Conservation (phyloP, 2,329 filamentous ascomycete genomes). For the Cordyceps fumosorosea region DNA sequence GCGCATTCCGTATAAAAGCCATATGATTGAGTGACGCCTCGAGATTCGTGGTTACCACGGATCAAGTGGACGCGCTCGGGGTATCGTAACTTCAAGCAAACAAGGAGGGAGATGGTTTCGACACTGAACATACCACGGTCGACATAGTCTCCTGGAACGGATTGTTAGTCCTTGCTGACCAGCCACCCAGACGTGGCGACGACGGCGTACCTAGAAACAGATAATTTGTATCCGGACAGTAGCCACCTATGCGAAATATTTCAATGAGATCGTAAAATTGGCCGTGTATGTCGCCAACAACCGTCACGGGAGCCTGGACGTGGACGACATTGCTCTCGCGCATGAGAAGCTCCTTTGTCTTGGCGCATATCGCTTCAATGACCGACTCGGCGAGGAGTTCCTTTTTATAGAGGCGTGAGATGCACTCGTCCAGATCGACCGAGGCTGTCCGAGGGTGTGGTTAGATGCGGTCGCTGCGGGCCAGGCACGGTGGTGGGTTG, state of each 20-base stretch:
- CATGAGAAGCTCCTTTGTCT: conserved; percentile 98
- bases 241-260: conserved; percentile 96
- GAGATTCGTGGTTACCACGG: conserved; percentile 96
- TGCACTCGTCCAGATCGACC: conserved; percentile 98
- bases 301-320: conserved; percentile 88
- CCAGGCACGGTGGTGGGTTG: conserved; percentile 11
- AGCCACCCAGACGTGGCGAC: neutral
- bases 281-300: conserved; percentile 96
- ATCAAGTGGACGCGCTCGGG: conserved; percentile 97
- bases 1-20: conserved; percentile 99
- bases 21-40: conserved; percentile 98
- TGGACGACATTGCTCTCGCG: conserved; percentile 99
- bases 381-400: conserved; percentile 95
- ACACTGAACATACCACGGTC: conserved; percentile 98
- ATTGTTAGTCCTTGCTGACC: neutral
- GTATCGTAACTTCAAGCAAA: conserved; percentile 96
- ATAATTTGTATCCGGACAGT: conserved; percentile 98
- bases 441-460: conserved; percentile 53
- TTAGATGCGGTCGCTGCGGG: neutral
- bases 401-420: conserved; percentile 92
- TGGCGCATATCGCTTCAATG: conserved; percentile 98
- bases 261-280: conserved; percentile 99
- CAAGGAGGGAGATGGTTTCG: conserved; percentile 93
- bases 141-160: conserved; percentile 77
- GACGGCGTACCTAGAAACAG: conserved; percentile 82